A percentile compares a stretch with the other conserved stretches of the same genome.
These are phyloP conservation scores for Diaporthe ilicicola DNA, from an alignment of 2,329 filamentous ascomycete species.

Conservation along the genomic window DNA sequence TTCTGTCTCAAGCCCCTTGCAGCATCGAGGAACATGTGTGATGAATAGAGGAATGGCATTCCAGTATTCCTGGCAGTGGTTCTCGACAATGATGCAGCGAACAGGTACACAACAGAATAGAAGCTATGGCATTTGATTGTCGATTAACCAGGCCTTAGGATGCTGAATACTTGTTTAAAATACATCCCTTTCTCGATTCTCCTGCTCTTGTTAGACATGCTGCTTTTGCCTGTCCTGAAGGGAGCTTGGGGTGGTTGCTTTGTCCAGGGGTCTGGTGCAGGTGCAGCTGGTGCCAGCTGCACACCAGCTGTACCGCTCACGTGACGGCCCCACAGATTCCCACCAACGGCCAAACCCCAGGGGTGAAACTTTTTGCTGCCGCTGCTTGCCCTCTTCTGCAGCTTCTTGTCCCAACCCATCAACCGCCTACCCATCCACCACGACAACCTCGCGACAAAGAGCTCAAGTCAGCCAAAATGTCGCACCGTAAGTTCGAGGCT, in stretches of 20 bases:
- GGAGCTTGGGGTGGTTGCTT: too few species aligned
- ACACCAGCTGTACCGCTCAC: not conserved
- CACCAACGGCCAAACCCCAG: conserved; percentile 24
- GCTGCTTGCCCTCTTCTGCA: not conserved
- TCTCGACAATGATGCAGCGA: not conserved
- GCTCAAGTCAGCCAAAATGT: conserved; percentile 42
- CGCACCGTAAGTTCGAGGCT: conserved; percentile 75
- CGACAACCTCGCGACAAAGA: conserved; percentile 31
- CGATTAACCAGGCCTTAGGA: too few species aligned
- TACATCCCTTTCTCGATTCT: too few species aligned
- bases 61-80: too few species aligned
- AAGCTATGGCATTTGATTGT: too few species aligned
- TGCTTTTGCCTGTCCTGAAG: too few species aligned
- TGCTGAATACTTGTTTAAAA: too few species aligned
- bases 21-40: not conserved
- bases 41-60: too few species aligned
- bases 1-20: not conserved
- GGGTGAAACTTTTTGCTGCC: conserved; percentile 25
- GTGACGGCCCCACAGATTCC: conserved; percentile 29
- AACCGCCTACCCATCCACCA: conserved; percentile 27
- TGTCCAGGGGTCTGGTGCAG: too few species aligned
- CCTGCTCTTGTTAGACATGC: too few species aligned
- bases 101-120: not conserved
- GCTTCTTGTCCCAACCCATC: conserved; percentile 13
- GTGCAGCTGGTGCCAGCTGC: not conserved